Conservation (phyloP, 305 asterid species). For the Fraxinus sp. region DNA sequence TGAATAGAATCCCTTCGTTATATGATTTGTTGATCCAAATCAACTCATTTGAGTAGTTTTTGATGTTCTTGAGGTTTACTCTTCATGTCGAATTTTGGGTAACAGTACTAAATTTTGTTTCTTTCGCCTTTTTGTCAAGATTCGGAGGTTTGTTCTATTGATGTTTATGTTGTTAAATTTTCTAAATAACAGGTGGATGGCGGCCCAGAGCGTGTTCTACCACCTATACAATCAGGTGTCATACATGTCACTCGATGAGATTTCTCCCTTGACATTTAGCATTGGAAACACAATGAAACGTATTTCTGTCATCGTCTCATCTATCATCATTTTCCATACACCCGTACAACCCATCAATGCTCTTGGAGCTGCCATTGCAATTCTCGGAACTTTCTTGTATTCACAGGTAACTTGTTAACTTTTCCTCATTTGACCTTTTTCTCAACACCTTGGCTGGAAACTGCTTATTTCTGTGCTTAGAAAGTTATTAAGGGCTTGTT, state of each 20-base stretch:
- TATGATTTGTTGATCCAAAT: not conserved
- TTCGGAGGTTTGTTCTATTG: conserved; percentile 3
- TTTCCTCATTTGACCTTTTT: conserved; percentile 9
- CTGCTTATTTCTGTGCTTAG: conserved; percentile 9
- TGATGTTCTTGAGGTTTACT: conserved; percentile 6
- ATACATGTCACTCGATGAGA: conserved; percentile 92
- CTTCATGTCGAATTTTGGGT: conserved; percentile 12
- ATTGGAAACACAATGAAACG: conserved; percentile 97
- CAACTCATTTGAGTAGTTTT: not conserved
- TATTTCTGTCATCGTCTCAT: conserved; percentile 88
- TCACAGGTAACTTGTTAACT: conserved; percentile 64
- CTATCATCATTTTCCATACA: conserved; percentile 86
- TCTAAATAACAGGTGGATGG: conserved; percentile 75
- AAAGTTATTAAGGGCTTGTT: not conserved
- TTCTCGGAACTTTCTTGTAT: conserved; percentile 88
- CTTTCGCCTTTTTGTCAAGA: conserved; percentile 16
- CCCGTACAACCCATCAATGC: conserved; percentile 91
- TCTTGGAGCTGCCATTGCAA: conserved; percentile 91
- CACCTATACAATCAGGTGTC: conserved; percentile 96
- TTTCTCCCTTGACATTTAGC: conserved; percentile 93
- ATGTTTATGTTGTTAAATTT: conserved; percentile 28
- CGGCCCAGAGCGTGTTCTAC: conserved; percentile 85
- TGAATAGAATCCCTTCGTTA: not conserved
- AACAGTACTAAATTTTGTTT: conserved; percentile 2
- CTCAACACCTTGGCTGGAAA: not conserved